Evolutionary conservation across 2,329 filamentous ascomycete species (phyloP).

Genomic region (Metarhizium brunneum): DNA sequence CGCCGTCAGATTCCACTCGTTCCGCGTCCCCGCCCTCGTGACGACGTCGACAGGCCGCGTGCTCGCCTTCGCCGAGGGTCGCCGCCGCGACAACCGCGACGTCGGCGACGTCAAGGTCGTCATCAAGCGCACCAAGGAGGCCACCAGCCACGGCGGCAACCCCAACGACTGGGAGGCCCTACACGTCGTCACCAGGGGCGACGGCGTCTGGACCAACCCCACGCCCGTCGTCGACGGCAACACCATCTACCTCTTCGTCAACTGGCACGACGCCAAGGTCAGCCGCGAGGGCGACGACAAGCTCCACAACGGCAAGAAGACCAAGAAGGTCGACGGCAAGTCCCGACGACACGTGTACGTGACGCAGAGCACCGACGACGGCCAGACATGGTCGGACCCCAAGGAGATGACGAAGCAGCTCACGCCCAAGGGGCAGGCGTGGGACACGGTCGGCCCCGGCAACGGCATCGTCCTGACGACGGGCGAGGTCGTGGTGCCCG

Average conservation of each 20-base stretch:
- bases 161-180: slow-evolving; percentile 16
- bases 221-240: slow-evolving; percentile 19
- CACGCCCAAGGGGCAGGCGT: slow-evolving; percentile 10
- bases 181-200: slow-evolving; percentile 12
- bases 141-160: slow-evolving; percentile 11
- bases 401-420: slow-evolving; percentile 13
- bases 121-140: slow-evolving; percentile 17
- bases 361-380: slow-evolving; percentile 15
- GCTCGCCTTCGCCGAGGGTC: slow-evolving; percentile 18
- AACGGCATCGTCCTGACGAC: slow-evolving; percentile 12
- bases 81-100: slow-evolving; percentile 15
- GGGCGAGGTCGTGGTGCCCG: slow-evolving; percentile 14
- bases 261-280: slow-evolving; percentile 18
- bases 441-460: slow-evolving; percentile 15
- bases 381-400: slow-evolving; percentile 14
- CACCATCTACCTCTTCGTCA: slow-evolving; percentile 21
- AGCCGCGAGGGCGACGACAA: slow-evolving; percentile 15
- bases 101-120: slow-evolving; percentile 21
- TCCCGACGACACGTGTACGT: slow-evolving; percentile 16
- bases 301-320: slow-evolving; percentile 13
- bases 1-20: slow-evolving; percentile 20
- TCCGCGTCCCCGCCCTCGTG: slow-evolving; percentile 17
- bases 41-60: slow-evolving; percentile 15
- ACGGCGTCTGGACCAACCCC: slow-evolving; percentile 20
- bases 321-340: slow-evolving; percentile 11